A percentile compares a stretch with the other conserved stretches of the same genome.
These are phyloP conservation scores for Ampelocalamus luodianensis DNA, from an alignment of 176 grass and related monocot species.

Conservation along the genomic window DNA sequence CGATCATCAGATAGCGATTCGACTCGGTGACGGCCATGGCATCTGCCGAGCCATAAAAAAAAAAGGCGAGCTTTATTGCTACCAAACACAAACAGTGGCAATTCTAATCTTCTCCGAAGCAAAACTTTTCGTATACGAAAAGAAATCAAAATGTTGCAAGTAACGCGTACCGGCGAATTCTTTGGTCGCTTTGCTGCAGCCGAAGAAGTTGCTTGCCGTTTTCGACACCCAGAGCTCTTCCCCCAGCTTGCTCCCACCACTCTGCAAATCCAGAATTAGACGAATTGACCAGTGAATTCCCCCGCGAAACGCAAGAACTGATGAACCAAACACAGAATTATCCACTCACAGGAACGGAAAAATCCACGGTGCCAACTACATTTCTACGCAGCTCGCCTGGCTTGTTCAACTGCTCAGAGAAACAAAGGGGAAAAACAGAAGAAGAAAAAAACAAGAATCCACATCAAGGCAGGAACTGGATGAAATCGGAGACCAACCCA, in stretches of 20 bases:
- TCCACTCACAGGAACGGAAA: slow-evolving; percentile 65
- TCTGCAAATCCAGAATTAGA: slow-evolving; percentile 51
- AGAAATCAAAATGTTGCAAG: background rate
- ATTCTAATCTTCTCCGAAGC: slow-evolving; percentile 3
- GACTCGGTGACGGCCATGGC: slow-evolving; percentile 53
- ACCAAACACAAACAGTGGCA: slow-evolving; percentile 12
- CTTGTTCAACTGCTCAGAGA: slow-evolving; percentile 71
- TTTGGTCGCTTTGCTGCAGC: slow-evolving; percentile 76
- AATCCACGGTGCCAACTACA: slow-evolving; percentile 59
- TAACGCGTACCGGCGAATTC: slow-evolving; percentile 60
- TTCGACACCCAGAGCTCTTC: slow-evolving; percentile 72
- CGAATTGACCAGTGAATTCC: slow-evolving; percentile 27
- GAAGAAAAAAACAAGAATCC: background rate
- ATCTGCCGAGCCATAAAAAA: slow-evolving; percentile 45
- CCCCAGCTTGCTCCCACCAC: slow-evolving; percentile 57
- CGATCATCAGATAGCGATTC: slow-evolving; percentile 89
- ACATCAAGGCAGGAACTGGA: slow-evolving; percentile 29
- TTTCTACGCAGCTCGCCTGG: slow-evolving; percentile 56
- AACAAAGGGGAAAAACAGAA: background rate
- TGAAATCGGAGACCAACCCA: slow-evolving; percentile 19
- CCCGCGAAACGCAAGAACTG: background rate
- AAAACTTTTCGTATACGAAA: slow-evolving; percentile 31
- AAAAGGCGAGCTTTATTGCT: slow-evolving; percentile 28
- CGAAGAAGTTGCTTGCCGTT: slow-evolving; percentile 62
- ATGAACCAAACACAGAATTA: background rate